Evolutionary conservation across 2,329 filamentous ascomycete species (phyloP), one percentile per base, ranked within the genome.

Genomic region (Madurella mycetomatis): DNA sequence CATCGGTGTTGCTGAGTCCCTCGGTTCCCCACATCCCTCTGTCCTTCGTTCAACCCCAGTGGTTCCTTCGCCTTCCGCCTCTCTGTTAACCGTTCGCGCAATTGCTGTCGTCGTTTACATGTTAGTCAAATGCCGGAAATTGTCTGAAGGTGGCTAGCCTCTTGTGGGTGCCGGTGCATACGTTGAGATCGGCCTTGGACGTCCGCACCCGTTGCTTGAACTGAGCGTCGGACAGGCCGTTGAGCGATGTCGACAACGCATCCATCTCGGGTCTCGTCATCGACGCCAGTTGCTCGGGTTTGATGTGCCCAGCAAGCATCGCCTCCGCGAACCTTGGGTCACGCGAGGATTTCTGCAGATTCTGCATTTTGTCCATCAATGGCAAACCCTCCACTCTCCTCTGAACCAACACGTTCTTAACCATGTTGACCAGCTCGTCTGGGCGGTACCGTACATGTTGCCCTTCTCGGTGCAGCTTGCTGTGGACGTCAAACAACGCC

Each of bases 281-380:
- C 2, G 49, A 31, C 30, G 46, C 58, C 30, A 59, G 37, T 8
- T 56, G 48, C 2, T 42, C 45, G 2, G 60, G 55, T 4, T 54
- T 47, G 37, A 64, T 41, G 43, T 59, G 51, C 7, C 60, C 59
- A 9, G 60, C 42, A 5, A 64, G 54, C 49, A 64, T 50, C 12
- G 58, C 62, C 49, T 64, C 61, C 18, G 57, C 57, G 43, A 63
- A 60, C 19, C 61, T 47, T 5, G 41, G 18, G 13, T 60, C 47
- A 11, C 46, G 43, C 8, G 51, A 42, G 49, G 19, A 47, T 9
- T 40, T 51, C 7, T 17, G 15, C 15, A 64, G 9, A 31, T 49
- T 41, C 25, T 59, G 62, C 8, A 60, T 25, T 37, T 62, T 61
- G 47, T 60, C 59, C 50, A 61, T 41, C 42, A 51, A 51, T 2